Percentiles rank a stretch among this genome's conserved stretches.
These are phyloP conservation scores for Malus sieversii DNA, from an alignment of 306 rosid species.

Conservation along the genomic window DNA sequence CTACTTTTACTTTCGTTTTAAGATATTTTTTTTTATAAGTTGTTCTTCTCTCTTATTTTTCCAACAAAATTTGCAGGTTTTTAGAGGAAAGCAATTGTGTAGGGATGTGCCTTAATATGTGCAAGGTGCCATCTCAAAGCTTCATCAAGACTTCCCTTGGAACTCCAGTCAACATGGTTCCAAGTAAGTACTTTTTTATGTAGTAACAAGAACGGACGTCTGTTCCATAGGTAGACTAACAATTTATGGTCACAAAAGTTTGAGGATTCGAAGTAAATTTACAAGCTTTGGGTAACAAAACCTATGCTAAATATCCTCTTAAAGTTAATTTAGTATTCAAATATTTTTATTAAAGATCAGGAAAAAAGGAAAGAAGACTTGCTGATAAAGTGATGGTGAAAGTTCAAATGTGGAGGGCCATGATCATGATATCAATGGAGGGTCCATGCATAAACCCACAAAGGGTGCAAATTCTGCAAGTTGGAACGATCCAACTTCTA, in stretches of 20 bases:
- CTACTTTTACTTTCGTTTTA: neutral
- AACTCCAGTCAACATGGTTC: conserved; percentile 76
- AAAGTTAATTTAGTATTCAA: neutral
- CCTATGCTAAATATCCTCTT: neutral
- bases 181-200: conserved; percentile 50
- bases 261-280: neutral
- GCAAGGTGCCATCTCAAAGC: conserved; percentile 76
- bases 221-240: neutral
- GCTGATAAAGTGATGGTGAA: conserved; percentile 36
- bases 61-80: conserved; percentile 44
- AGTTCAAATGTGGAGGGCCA: conserved; percentile 44
- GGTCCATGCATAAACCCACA: conserved; percentile 62
- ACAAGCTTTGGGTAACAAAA: neutral
- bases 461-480: conserved; percentile 52
- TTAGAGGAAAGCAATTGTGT: conserved; percentile 74
- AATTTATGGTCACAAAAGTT: neutral
- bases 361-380: conserved; percentile 12
- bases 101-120: conserved; percentile 84
- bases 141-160: conserved; percentile 75
- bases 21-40: neutral
- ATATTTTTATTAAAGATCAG: neutral
- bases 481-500: conserved; percentile 27
- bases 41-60: neutral
- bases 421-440: conserved; percentile 47
- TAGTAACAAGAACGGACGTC: neutral